These are phyloP conservation scores for Zygotorulaspora danielsina DNA, from an alignment of 805 yeast species.

Conservation along the genomic window DNA sequence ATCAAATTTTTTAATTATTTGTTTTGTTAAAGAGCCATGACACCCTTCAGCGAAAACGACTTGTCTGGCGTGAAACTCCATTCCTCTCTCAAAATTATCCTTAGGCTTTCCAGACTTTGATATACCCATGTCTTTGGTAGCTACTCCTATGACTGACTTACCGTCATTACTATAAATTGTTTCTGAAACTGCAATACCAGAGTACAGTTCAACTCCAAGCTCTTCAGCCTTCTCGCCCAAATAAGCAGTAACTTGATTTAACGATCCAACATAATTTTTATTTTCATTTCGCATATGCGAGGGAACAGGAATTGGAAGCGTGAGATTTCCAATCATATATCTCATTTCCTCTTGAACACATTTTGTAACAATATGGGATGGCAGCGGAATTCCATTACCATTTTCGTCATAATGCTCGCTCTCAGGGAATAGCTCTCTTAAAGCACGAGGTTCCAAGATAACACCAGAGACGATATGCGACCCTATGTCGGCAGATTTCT, in stretches of 20 bases:
- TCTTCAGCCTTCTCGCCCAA: conserved; percentile 87
- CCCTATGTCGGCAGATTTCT: conserved; percentile 91
- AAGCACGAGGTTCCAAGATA: conserved; percentile 83
- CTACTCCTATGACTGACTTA: conserved; percentile 70
- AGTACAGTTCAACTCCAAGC: conserved; percentile 88
- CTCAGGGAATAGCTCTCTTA: conserved; percentile 77
- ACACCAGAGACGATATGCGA: conserved; percentile 92
- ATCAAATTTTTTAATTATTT: conserved; percentile 62
- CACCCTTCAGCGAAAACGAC: conserved; percentile 98
- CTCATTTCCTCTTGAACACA: conserved; percentile 75
- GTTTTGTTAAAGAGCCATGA: conserved; percentile 87
- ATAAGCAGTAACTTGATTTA: conserved; percentile 75
- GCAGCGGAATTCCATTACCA: conserved; percentile 66
- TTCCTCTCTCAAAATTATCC: conserved; percentile 86
- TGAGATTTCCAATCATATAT: conserved; percentile 54
- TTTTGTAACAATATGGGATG: conserved; percentile 66
- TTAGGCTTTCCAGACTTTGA: conserved; percentile 71
- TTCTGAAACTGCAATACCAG: conserved; percentile 83
- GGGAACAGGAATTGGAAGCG: conserved; percentile 84
- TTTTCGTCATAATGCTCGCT: conserved; percentile 48
- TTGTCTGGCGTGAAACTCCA: conserved; percentile 90
- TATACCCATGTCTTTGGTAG: conserved; percentile 90
- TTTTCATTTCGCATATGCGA: conserved; percentile 82
- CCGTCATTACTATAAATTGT: conserved; percentile 59
- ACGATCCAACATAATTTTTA: conserved; percentile 78